These are phyloP conservation scores for Sambucus nigra DNA, from an alignment of 129 eudicot species.

Conservation along the genomic window DNA sequence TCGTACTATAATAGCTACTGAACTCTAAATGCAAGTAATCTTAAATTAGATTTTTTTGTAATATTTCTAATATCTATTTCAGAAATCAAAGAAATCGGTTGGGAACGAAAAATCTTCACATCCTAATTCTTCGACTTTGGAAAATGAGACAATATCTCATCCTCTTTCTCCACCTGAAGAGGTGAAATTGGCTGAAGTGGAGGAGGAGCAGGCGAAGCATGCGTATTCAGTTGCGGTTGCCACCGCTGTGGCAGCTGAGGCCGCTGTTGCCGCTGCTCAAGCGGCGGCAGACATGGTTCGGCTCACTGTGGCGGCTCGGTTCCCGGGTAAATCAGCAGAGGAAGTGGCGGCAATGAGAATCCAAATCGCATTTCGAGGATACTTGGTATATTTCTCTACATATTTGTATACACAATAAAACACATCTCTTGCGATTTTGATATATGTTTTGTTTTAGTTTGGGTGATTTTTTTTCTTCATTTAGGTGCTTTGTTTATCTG, in stretches of 20 bases:
- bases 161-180: constrained; percentile 43
- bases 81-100: constrained; percentile 45
- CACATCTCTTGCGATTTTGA: too few relatives aligned
- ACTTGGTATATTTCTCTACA: constrained; percentile 45
- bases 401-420: not conserved
- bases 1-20: too few relatives aligned
- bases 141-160: constrained; percentile 24
- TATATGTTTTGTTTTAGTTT: too few relatives aligned
- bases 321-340: constrained; percentile 56
- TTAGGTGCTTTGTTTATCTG: too few relatives aligned
- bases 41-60: too few relatives aligned
- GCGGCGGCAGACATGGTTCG: constrained; percentile 69
- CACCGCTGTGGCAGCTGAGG: constrained; percentile 69
- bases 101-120: constrained; percentile 33
- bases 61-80: constrained; percentile 4
- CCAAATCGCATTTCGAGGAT: constrained; percentile 85
- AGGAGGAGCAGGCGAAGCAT: constrained; percentile 57
- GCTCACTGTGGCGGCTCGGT: constrained; percentile 38
- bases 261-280: constrained; percentile 60
- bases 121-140: constrained; percentile 23
- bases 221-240: constrained; percentile 61
- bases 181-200: constrained; percentile 42
- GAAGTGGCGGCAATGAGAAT: constrained; percentile 73
- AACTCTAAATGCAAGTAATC: too few relatives aligned
- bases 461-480: too few relatives aligned